Conservation (phyloP, 805 yeast genomes). For the Lachancea cidri region DNA sequence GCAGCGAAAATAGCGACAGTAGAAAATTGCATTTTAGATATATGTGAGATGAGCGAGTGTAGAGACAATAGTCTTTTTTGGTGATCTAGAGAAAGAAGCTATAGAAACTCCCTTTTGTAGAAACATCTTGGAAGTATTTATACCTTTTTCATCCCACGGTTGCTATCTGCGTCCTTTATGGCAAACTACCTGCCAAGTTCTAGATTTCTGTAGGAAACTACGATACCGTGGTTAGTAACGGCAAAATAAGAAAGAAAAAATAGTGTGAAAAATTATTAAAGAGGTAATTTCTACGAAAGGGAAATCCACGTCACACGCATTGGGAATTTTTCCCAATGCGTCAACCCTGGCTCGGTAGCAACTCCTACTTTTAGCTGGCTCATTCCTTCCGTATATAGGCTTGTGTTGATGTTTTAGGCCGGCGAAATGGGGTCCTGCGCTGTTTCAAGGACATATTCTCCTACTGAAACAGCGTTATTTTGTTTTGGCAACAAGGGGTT, state of each 20-base stretch:
- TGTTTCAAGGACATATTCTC: background rate
- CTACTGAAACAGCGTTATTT: background rate
- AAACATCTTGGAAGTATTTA: background rate
- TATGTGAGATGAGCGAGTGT: background rate
- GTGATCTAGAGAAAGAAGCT: no score
- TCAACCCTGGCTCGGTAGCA: background rate
- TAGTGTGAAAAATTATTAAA: no score
- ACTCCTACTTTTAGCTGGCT: background rate
- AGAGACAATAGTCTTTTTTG: no score
- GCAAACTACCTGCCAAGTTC: background rate
- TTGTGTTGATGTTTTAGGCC: background rate
- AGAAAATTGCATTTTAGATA: slow-evolving; percentile 36
- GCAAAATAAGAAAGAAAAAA: background rate
- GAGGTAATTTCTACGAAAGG: background rate
- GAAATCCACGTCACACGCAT: background rate
- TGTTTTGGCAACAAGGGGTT: background rate
- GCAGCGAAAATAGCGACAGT: slow-evolving; percentile 36
- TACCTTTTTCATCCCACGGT: background rate
- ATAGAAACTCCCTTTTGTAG: no score
- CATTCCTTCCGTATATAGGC: background rate
- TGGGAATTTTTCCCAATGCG: background rate
- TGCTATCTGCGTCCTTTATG: background rate
- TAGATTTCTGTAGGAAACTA: background rate
- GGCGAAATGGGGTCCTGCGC: no score
- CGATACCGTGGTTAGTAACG: background rate